These are phyloP conservation scores for Schwanniomyces occidentalis DNA, from an alignment of 805 yeast genomes.

Conservation along the genomic window DNA sequence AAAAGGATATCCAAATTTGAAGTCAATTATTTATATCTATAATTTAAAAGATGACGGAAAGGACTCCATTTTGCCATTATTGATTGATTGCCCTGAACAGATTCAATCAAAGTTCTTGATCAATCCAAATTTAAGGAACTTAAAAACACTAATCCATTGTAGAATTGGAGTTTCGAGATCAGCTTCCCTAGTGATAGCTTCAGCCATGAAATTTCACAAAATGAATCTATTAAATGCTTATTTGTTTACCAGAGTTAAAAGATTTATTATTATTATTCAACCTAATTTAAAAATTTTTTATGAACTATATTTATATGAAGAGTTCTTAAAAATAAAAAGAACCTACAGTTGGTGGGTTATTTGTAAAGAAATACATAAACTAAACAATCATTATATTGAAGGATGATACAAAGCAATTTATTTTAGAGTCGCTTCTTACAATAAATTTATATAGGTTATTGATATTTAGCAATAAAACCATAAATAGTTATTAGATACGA, in stretches of 20 bases:
- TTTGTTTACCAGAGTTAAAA: slow-evolving; percentile 35
- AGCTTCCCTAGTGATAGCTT: slow-evolving; percentile 42
- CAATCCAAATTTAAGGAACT: slow-evolving; percentile 12
- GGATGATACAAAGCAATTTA: too few species aligned
- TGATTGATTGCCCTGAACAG: slow-evolving; percentile 27
- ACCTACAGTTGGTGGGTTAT: slow-evolving; percentile 29
- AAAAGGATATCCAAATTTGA: slow-evolving; percentile 12
- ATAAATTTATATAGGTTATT: too few species aligned
- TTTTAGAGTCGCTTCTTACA: too few species aligned
- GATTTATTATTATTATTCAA: slow-evolving; percentile 44
- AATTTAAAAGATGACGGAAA: slow-evolving; percentile 41
- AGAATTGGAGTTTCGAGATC: slow-evolving; percentile 44
- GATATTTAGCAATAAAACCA: too few species aligned
- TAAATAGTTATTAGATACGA: too few species aligned
- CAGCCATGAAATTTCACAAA: slow-evolving; percentile 33
- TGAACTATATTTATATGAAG: slow-evolving; percentile 33
- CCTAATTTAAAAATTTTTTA: slow-evolving; percentile 41
- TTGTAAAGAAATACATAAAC: slow-evolving; percentile 28
- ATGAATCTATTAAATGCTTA: slow-evolving; percentile 35
- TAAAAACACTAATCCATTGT: slow-evolving; percentile 35
- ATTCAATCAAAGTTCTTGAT: slow-evolving; percentile 29
- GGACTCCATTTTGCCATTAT: slow-evolving; percentile 30
- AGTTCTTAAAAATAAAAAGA: slow-evolving; percentile 17
- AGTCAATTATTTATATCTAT: slow-evolving; percentile 26
- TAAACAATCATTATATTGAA: slow-evolving; percentile 27